Base-by-base conservation (phyloP, 768 basidiomycete genomes). In the Mycena filopes region DNA sequence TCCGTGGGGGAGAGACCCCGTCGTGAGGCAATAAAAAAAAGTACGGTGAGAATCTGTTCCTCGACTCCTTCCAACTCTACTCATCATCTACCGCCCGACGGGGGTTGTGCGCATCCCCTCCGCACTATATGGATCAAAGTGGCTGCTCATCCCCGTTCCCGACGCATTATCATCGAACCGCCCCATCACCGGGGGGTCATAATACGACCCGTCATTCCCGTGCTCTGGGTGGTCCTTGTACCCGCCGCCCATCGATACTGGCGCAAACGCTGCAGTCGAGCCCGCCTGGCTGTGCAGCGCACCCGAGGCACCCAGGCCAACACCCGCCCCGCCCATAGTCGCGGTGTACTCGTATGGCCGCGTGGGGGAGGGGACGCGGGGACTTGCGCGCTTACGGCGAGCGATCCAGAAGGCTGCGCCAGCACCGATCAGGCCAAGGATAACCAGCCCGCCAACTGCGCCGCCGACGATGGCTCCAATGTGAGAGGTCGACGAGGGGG, bases 301-400 rank as follows among this genome's bases (percentile, higher is more conserved):
- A 21, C 62, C 63, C 15, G 48, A 38, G 4, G 67, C 67, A 11
- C 67, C 67, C 29, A 68, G 67, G 13, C 67, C 67, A 1, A 45
- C 55, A 1, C 10, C 36, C 20, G 63, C 40, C 23, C 63, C 67
- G n/a, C 67, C 67, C n/a, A 31, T 8, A 1, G 67, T 65, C 25
- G 67, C 20, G 11, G 63, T 62, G 25, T 65, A 69, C 28, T 65
- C 36, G 42, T 69, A 69, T 15, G 67, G 63, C 28, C 55, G 54
- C 15, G 59, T 81, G 26, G 68, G 78, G 0, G 76, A 75, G n/a
- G 86, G 86, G 3, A 78, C 81, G 43, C 81, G 92, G 21, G 81
- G 84, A 25, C 81, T 92, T 50, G 86, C 87, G 63, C 82, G 90
- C 21, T 75, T 92, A 53, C 81, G 89, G 28, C 89, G 92, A 67